Evolutionary conservation across 2,329 filamentous ascomycete species (phyloP).

Genomic region (Torrubiella hemipterigena): DNA sequence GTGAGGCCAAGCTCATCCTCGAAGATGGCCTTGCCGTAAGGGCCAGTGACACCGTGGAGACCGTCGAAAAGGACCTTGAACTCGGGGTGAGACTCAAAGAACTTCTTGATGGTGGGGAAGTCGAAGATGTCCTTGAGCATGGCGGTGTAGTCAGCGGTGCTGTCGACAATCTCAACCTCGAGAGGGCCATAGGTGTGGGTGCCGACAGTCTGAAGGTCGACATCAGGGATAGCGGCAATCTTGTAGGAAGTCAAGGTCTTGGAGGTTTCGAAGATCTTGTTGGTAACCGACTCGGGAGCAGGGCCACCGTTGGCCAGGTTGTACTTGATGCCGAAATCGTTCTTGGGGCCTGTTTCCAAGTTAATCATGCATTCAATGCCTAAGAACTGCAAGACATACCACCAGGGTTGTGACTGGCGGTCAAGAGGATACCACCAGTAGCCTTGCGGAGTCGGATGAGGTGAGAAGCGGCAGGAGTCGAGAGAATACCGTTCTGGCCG

Average conservation of each 20-base stretch:
- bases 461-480: constrained; percentile 91
- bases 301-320: constrained; percentile 94
- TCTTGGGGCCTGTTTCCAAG: constrained; percentile 57
- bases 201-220: constrained; percentile 76
- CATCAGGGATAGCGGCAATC: constrained; percentile 71
- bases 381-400: constrained; percentile 42
- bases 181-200: constrained; percentile 72
- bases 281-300: constrained; percentile 89
- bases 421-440: constrained; percentile 91
- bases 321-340: constrained; percentile 99
- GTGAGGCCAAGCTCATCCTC: constrained; percentile 82
- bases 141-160: constrained; percentile 77
- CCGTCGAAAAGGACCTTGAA: constrained; percentile 98
- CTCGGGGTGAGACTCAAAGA: constrained; percentile 74
- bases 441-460: constrained; percentile 90
- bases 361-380: constrained; percentile 5
- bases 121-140: constrained; percentile 99
- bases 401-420: constrained; percentile 95
- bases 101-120: constrained; percentile 89
- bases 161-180: constrained; percentile 93
- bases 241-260: constrained; percentile 90
- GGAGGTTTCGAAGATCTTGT: constrained; percentile 91
- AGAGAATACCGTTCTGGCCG: constrained; percentile 92
- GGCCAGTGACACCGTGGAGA: constrained; percentile 86
- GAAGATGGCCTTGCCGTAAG: constrained; percentile 91